phyloP scores from a whole-genome alignment of 116 monocot species.

The Phalaenopsis hybrid region DNA sequence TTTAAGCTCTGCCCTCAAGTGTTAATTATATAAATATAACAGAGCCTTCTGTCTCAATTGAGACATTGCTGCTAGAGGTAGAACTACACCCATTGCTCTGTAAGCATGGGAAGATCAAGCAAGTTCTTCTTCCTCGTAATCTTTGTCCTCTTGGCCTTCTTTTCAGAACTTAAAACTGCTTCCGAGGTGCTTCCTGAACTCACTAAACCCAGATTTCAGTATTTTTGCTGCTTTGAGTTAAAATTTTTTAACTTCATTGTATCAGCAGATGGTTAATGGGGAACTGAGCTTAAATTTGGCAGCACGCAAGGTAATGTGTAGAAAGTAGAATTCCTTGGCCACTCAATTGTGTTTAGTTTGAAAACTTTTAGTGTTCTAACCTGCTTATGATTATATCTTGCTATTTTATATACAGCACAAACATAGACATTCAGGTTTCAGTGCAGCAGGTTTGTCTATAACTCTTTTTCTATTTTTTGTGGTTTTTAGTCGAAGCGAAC shows the following conservation, averaged over 20 bases:
- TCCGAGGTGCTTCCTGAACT: slow-evolving; percentile 9
- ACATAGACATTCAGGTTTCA: slow-evolving; percentile 26
- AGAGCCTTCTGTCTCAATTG: no score
- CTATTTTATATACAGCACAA: slow-evolving; percentile 18
- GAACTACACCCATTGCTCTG: not conserved
- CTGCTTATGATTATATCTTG: not conserved
- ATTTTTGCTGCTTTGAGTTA: not conserved
- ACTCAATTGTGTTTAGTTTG: no score
- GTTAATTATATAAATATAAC: no score
- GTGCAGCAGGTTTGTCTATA: slow-evolving; percentile 18
- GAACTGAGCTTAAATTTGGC: slow-evolving; percentile 12
- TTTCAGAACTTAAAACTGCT: not conserved
- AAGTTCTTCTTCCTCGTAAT: not conserved
- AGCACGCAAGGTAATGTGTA: slow-evolving; percentile 13
- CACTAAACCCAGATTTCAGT: not conserved
- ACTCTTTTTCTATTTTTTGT: not conserved
- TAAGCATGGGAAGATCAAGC: slow-evolving; percentile 14
- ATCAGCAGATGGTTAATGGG: slow-evolving; percentile 7
- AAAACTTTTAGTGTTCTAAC: no score
- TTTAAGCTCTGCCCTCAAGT: no score
- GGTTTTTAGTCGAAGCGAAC: not conserved
- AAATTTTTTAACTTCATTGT: not conserved
- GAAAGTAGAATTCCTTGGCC: not conserved
- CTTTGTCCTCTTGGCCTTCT: slow-evolving; percentile 6
- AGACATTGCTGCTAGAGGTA: no score